These are phyloP conservation scores for Nepenthes alata DNA, from an alignment of 179 eudicot species.

Conservation along the genomic window DNA sequence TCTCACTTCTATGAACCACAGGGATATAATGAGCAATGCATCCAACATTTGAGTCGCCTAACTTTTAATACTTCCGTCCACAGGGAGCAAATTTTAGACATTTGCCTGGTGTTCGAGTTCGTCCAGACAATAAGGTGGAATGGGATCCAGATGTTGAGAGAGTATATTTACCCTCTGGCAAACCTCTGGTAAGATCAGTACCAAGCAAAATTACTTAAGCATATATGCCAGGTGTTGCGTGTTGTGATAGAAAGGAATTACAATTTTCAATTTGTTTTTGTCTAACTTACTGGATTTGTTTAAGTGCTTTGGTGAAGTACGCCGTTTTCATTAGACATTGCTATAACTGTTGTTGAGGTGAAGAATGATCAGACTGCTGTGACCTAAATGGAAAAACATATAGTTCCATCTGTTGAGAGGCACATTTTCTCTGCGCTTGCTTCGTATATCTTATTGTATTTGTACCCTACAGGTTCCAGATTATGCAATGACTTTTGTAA, in stretches of 20 bases:
- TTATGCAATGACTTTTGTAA: conserved; percentile 41
- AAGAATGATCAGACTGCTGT: too few species aligned
- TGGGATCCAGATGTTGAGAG: conserved; percentile 54
- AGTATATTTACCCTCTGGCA: conserved; percentile 23
- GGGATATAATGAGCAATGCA: neutral
- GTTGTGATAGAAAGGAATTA: too few species aligned
- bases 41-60: neutral
- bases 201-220: neutral
- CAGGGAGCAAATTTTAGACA: conserved; percentile 84
- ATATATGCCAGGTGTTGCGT: too few species aligned
- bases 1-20: neutral
- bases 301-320: too few species aligned
- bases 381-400: too few species aligned
- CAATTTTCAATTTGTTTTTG: too few species aligned
- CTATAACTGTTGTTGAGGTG: too few species aligned
- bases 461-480: conserved; percentile 31
- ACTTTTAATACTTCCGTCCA: conserved; percentile 9
- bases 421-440: neutral
- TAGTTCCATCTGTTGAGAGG: too few species aligned
- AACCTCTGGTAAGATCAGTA: conserved; percentile 13
- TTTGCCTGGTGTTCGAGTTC: conserved; percentile 54
- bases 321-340: too few species aligned
- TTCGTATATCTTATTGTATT: neutral
- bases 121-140: conserved; percentile 45
- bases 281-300: too few species aligned